Evolutionary conservation across 768 basidiomycete genomes (phyloP).

Genomic region (Mycena filopes): DNA sequence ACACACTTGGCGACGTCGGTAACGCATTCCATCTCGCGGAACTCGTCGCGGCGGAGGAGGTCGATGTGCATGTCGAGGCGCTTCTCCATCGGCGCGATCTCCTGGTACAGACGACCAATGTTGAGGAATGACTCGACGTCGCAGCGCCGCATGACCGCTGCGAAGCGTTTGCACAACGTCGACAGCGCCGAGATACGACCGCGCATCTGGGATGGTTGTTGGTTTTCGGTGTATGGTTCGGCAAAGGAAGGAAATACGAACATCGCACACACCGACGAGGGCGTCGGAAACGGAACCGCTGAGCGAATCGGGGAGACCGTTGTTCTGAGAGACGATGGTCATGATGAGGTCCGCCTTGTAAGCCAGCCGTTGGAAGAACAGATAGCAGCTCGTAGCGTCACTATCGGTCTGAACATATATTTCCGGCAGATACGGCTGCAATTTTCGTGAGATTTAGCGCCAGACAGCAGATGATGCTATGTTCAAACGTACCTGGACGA

Average conservation of each 20-base stretch:
- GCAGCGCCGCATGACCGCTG: constrained; percentile 82
- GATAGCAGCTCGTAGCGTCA: constrained; percentile 88
- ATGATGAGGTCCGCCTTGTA: constrained; percentile 91
- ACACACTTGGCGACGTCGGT: constrained; percentile 88
- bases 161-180: constrained; percentile 89
- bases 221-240: background rate
- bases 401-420: constrained; percentile 90
- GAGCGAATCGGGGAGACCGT: constrained; percentile 87
- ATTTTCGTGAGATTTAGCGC: constrained; percentile 8
- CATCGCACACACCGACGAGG: constrained; percentile 96
- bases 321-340: constrained; percentile 80
- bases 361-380: constrained; percentile 93
- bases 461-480: background rate
- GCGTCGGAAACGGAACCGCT: constrained; percentile 84
- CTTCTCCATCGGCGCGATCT: constrained; percentile 90
- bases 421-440: constrained; percentile 90
- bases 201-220: constrained; percentile 68
- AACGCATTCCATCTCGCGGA: constrained; percentile 93
- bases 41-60: constrained; percentile 85
- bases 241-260: constrained; percentile 42
- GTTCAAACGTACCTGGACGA: constrained; percentile 73
- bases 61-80: constrained; percentile 93
- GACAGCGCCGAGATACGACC: constrained; percentile 84
- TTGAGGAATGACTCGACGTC: constrained; percentile 88
- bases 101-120: constrained; percentile 84